Evolutionary conservation across 2,329 filamentous ascomycete species (phyloP).

Genomic region (Trichoderma aggressivum): DNA sequence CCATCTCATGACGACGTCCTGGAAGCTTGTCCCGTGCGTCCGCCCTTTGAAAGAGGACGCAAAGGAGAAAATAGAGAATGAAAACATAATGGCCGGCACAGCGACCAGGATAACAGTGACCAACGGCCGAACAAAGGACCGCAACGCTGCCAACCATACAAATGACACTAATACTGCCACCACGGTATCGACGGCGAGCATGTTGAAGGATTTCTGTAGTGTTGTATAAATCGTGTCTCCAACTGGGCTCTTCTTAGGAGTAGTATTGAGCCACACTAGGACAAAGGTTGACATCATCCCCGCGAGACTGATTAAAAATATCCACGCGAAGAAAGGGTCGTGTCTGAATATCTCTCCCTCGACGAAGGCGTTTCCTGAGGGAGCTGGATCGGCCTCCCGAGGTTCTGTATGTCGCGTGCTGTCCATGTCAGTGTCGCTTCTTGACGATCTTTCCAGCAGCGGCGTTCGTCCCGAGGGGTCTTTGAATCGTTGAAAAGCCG

Average conservation of each 20-base stretch:
- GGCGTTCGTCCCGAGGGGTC: conserved; percentile 37
- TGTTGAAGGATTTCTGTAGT: conserved; percentile 79
- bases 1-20: conserved; percentile 88
- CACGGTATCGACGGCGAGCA: conserved; percentile 86
- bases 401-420: conserved; percentile 35
- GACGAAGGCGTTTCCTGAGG: conserved; percentile 50
- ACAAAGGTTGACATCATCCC: conserved; percentile 85
- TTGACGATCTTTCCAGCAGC: conserved; percentile 41
- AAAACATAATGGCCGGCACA: conserved; percentile 80
- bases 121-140: conserved; percentile 82
- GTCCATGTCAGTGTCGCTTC: conserved; percentile 49
- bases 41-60: conserved; percentile 81
- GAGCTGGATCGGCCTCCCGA: conserved; percentile 35
- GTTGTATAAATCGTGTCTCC: conserved; percentile 95
- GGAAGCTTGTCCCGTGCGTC: conserved; percentile 71
- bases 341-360: conserved; percentile 72
- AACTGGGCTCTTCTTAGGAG: conserved; percentile 65
- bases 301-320: conserved; percentile 81
- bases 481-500: conserved; percentile 61
- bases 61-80: conserved; percentile 88
- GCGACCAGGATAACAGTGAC: conserved; percentile 77
- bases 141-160: conserved; percentile 82
- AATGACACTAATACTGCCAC: conserved; percentile 86
- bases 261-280: conserved; percentile 85
- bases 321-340: conserved; percentile 86